Conservation (phyloP, 305 asterid species). For the Fraxinus xanthoxyloides region DNA sequence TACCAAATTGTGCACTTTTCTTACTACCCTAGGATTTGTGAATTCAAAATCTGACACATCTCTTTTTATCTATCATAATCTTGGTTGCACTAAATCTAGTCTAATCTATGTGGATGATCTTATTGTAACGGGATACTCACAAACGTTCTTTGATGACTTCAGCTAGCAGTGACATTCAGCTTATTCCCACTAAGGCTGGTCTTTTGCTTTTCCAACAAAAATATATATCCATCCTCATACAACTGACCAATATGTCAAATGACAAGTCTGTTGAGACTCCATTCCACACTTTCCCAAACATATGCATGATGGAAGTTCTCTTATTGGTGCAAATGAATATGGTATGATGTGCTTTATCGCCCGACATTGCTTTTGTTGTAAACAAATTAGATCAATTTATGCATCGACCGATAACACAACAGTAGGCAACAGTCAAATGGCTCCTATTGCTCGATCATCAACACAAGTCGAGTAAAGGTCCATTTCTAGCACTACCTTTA, state of each 20-base stretch:
- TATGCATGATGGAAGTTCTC: not conserved
- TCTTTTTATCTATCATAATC: not conserved
- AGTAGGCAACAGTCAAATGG: not conserved
- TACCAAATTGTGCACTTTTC: not conserved
- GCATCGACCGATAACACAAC: not conserved
- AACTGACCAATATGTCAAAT: not conserved
- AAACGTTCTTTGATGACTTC: not conserved
- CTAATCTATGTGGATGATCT: not conserved
- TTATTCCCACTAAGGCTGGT: not conserved
- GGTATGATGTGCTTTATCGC: not conserved
- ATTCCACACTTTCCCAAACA: not conserved
- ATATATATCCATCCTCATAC: not conserved
- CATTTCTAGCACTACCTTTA: not conserved
- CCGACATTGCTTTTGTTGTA: not conserved
- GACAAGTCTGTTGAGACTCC: not conserved
- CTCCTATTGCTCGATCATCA: not conserved
- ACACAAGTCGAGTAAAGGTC: not conserved
- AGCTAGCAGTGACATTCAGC: not conserved
- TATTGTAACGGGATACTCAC: not conserved
- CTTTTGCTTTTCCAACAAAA: not conserved
- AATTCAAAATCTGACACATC: not conserved
- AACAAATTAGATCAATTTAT: not conserved
- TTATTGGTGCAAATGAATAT: not conserved
- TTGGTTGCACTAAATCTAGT: not conserved
- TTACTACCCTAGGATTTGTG: not conserved